Conservation (phyloP, 352 stramenopile species). For the Pythium rishiriense region DNA sequence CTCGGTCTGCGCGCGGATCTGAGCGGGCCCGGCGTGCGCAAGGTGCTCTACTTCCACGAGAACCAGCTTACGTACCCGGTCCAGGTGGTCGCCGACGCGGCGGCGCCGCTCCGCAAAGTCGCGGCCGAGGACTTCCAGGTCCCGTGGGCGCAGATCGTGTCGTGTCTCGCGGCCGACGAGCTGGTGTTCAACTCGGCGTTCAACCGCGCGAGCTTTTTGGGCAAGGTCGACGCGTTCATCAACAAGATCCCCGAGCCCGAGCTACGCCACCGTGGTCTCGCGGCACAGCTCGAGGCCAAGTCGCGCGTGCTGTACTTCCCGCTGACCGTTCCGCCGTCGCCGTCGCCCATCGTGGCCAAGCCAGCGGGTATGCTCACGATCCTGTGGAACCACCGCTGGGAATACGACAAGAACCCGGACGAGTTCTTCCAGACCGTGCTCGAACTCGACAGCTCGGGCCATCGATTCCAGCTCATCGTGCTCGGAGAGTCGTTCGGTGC, state of each 20-base stretch:
- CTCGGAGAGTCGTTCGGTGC: conserved; percentile 40
- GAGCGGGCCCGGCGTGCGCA: conserved; percentile 19
- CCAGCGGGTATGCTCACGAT: conserved; percentile 30
- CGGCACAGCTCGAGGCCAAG: conserved; percentile 29
- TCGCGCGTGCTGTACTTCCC: conserved; percentile 47
- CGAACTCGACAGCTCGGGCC: conserved; percentile 27
- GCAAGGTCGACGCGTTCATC: conserved; percentile 48
- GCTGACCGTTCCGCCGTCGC: conserved; percentile 22
- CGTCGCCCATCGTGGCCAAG: neutral
- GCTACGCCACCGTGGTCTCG: conserved; percentile 28
- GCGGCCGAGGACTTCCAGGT: conserved; percentile 58
- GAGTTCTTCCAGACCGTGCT: conserved; percentile 50
- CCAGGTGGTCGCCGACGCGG: conserved; percentile 18
- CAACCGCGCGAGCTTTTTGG: conserved; percentile 40
- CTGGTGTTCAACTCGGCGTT: conserved; percentile 59
- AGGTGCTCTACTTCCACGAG: conserved; percentile 72
- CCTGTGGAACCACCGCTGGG: conserved; percentile 57
- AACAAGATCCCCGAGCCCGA: conserved; percentile 51
- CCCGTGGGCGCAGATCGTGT: conserved; percentile 53
- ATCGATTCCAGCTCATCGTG: conserved; percentile 41
- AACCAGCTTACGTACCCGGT: conserved; percentile 64
- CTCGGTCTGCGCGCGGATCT: conserved; percentile 38
- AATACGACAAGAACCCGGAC: conserved; percentile 61
- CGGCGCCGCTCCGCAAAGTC: conserved; percentile 26
- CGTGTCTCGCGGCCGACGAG: conserved; percentile 46